Conservation (phyloP, 2,329 filamentous ascomycete species). For the Nemania sp. region DNA sequence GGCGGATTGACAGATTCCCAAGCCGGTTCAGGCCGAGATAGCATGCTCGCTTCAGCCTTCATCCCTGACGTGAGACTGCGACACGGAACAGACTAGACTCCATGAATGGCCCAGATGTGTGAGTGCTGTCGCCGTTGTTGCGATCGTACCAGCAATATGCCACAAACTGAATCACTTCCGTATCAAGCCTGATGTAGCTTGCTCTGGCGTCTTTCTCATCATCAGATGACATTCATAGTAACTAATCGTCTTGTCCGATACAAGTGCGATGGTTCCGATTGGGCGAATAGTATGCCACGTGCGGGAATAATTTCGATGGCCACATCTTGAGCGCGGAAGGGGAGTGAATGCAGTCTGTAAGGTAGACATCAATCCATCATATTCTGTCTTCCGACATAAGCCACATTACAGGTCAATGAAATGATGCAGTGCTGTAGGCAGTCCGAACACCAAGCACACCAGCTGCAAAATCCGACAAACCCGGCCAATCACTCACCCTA, state of each 20-base stretch:
- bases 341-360: neutral
- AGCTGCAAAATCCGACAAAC: neutral
- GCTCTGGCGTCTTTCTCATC: neutral
- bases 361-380: neutral
- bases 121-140: conserved; percentile 2
- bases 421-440: neutral
- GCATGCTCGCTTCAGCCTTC: neutral
- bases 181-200: neutral
- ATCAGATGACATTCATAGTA: neutral
- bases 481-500: neutral
- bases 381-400: neutral
- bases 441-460: neutral
- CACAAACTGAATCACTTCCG: neutral
- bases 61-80: conserved; percentile 1
- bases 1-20: neutral
- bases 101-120: conserved; percentile 1
- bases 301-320: neutral
- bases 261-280: neutral
- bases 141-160: neutral
- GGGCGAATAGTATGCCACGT: neutral
- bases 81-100: neutral
- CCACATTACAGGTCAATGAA: neutral
- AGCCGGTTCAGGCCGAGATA: conserved; percentile 1
- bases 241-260: neutral
- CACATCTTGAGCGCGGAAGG: neutral